phyloP scores from a whole-genome alignment of 768 basidiomycete species.

The Calocybe cyanea region DNA sequence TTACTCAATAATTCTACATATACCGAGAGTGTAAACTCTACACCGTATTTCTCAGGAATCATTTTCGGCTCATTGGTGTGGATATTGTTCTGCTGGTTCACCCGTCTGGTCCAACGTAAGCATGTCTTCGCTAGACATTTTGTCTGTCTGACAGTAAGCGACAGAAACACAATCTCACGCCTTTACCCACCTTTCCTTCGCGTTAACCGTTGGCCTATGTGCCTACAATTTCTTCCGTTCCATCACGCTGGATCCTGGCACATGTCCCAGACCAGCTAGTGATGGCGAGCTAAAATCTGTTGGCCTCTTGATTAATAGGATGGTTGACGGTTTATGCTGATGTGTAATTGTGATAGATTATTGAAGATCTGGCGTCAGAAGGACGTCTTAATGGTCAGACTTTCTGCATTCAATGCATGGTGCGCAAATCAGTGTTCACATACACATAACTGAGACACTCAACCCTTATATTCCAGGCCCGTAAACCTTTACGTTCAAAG shows the following conservation, averaged over 20 bases:
- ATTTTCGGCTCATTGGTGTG: conserved; percentile 83
- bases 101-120: conserved; percentile 70
- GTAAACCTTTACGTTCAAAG: conserved; percentile 90
- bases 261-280: conserved; percentile 73
- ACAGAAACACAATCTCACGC: conserved; percentile 76
- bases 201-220: conserved; percentile 65
- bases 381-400: conserved; percentile 92
- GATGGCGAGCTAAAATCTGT: conserved; percentile 89
- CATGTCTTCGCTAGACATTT: conserved; percentile 21
- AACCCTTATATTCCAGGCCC: conserved; percentile 42
- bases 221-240: conserved; percentile 90
- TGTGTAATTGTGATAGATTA: conserved; percentile 47
- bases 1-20: conserved; percentile 79
- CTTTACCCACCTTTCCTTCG: conserved; percentile 74
- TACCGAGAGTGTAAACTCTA: conserved; percentile 78
- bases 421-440: conserved; percentile 24
- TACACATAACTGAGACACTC: not conserved
- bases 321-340: no score
- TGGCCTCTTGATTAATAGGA: no score
- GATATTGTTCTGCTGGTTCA: conserved; percentile 82
- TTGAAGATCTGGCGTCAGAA: conserved; percentile 86
- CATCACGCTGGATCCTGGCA: conserved; percentile 85
- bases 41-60: conserved; percentile 92
- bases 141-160: conserved; percentile 8
- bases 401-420: conserved; percentile 96